Conservation (phyloP, 2,329 filamentous ascomycete genomes). For the Fusarium equiseti region DNA sequence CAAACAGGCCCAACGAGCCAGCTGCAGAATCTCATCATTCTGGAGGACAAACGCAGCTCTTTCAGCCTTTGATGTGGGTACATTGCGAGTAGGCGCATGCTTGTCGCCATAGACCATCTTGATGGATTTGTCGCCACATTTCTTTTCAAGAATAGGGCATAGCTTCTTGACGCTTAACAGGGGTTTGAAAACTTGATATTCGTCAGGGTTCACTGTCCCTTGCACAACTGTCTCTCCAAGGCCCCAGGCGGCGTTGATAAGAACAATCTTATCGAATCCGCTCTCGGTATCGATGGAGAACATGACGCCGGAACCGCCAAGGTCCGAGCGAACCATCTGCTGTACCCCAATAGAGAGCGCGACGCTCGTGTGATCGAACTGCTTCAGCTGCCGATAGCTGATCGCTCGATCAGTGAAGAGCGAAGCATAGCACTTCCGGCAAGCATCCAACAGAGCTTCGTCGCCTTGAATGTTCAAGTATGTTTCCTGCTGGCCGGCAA, state of each 20-base stretch:
- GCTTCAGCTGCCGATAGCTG: constrained; percentile 49
- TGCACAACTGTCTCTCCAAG: constrained; percentile 56
- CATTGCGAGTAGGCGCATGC: constrained; percentile 49
- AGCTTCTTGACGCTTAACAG: constrained; percentile 46
- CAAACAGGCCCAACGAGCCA: constrained; percentile 52
- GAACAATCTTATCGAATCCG: constrained; percentile 54
- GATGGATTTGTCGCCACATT: constrained; percentile 50
- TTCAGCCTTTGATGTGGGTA: constrained; percentile 54
- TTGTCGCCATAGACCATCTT: constrained; percentile 53
- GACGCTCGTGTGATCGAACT: constrained; percentile 47
- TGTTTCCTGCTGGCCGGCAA: constrained; percentile 55
- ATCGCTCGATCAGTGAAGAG: constrained; percentile 56
- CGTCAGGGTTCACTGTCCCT: constrained; percentile 54
- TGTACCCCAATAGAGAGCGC: constrained; percentile 50
- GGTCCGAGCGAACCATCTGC: constrained; percentile 51
- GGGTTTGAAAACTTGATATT: constrained; percentile 56
- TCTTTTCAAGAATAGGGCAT: constrained; percentile 52
- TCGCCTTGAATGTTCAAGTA: constrained; percentile 53
- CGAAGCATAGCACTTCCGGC: constrained; percentile 54
- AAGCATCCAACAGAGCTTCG: constrained; percentile 50
- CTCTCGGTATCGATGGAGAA: constrained; percentile 57
- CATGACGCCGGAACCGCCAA: constrained; percentile 54
- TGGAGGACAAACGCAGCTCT: constrained; percentile 49
- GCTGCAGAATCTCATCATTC: constrained; percentile 52
- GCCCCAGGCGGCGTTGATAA: constrained; percentile 54